Evolutionary conservation across 2,329 filamentous ascomycete species (phyloP), one percentile per base, ranked within the genome.

Genomic region (Lachnellula hyalina): DNA sequence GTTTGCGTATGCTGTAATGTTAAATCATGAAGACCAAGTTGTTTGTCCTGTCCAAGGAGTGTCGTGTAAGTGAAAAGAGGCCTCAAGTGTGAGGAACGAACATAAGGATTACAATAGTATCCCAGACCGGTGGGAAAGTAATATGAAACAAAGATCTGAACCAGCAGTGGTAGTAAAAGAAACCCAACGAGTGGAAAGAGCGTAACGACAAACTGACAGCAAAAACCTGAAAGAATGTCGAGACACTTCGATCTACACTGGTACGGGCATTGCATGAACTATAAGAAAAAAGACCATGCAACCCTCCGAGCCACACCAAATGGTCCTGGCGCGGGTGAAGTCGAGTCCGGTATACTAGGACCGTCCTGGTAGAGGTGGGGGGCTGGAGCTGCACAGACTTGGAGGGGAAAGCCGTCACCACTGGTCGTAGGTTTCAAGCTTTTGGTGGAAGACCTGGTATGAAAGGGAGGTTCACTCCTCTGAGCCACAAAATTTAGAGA

Each of bases 21-120:
- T 62, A 67, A 68, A 58, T 66, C 66, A 68, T 68, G 63, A 64
- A 66, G 61, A 51, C 62, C 53, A 58, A 52, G 54, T 51, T 58
- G 45, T 54, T 54, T 44, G 45, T 51, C 38, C 51, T 53, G 54
- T 56, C 51, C 53, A 55, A 52, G 47, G 51, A 59, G 45, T 40
- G 47, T 47, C 11, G 38, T 46, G 52, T 58, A 53, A 53, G 49
- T 58, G 53, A 51, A 53, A 42, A 53, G 50, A 54, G 35, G 34
- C 54, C 38, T 50, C 49, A 53, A 59, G 52, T 51, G 58, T 59
- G 57, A 53, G 54, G 55, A 60, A 55, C 58, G 58, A 61, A 58
- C 54, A 57, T 65, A 53, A 61, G 61, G 47, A 61, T 41, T 25
- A 54, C 54, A 62, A 63, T 60, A 60, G 64, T 63, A 61, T 49